Evolutionary conservation across 2,329 filamentous ascomycete genomes (phyloP), one percentile per base, ranked within the genome.

Genomic region (Lomentospora prolificans): DNA sequence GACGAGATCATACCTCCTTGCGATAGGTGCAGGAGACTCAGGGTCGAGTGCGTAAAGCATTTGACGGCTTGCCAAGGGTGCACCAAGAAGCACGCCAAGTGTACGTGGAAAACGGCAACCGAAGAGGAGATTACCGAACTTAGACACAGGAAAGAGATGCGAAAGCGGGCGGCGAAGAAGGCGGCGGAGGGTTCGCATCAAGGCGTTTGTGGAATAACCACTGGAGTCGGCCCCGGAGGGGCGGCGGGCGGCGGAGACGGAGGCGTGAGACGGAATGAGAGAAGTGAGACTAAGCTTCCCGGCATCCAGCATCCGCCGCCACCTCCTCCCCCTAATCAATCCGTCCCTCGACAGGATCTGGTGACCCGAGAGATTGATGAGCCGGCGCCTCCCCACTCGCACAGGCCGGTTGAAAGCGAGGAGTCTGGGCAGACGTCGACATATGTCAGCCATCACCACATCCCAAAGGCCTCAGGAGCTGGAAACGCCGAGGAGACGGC

Each of bases 61-160:
- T 75, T 94, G 39, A 95, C 89, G 0, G 89, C 89, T 7, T 95
- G 90, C 65, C 82, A 86, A 68, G 89, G 89, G 22, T 95, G 90
- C 68, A 95, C 90, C 0, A 91, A 89, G 67, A 95, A 95, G 67
- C 90, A 95, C 66, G 89, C 89, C 19, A 91, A 90, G 64, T 95
- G 90, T 67, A 85, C 84, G 12, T 95, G 90, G 90, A 87, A 85
- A 61, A 83, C 87, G 48, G 81, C 94, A n/a, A 84, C 82, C 14
- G 82, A 89, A 30, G 85, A 86, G 3, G 90, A 95, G 58, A 64
- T 73, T 30, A 28, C 53, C 14, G 53, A 30, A 27, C 17, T 55
- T 25, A 55, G 31, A 31, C 19, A 12, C 3, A 22, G 53, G 25
- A 50, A n/a, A 41, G 19, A 50, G 39, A 39, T 39, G 24, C 25